A percentile compares a stretch with the other conserved stretches of the same genome.
Conservation (phyloP, 495 filamentous ascomycete genomes). For the Penicillium lividum region DNA sequence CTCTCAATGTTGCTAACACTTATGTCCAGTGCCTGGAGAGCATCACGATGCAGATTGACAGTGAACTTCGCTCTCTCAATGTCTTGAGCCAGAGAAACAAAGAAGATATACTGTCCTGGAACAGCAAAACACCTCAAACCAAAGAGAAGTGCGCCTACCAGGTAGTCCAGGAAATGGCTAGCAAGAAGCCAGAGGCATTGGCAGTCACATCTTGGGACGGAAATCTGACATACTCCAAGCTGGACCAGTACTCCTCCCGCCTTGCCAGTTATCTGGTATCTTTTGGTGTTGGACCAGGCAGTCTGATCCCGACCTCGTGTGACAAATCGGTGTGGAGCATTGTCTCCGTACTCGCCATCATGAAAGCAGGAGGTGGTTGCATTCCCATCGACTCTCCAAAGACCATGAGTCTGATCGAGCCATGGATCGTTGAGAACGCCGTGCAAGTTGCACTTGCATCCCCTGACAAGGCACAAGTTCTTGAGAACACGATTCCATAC, state of each 20-base stretch:
- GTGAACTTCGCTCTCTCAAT: slow-evolving; percentile 38
- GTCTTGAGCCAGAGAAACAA: slow-evolving; percentile 39
- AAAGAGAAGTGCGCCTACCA: slow-evolving; percentile 47
- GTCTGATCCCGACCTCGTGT: slow-evolving; percentile 39
- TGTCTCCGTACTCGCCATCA: slow-evolving; percentile 41
- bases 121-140: slow-evolving; percentile 35
- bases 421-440: slow-evolving; percentile 39
- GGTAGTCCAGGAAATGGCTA: slow-evolving; percentile 39
- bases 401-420: slow-evolving; percentile 30
- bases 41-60: slow-evolving; percentile 37
- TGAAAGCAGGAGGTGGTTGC: slow-evolving; percentile 48
- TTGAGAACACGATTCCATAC: slow-evolving; percentile 40
- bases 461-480: slow-evolving; percentile 35
- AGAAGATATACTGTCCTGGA: slow-evolving; percentile 46
- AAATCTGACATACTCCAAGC: slow-evolving; percentile 49
- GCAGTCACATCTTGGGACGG: slow-evolving; percentile 54
- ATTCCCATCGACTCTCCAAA: slow-evolving; percentile 36
- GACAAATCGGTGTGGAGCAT: slow-evolving; percentile 44
- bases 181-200: slow-evolving; percentile 33
- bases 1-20: slow-evolving; percentile 50
- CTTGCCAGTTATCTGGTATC: slow-evolving; percentile 46
- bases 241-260: slow-evolving; percentile 46
- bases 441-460: slow-evolving; percentile 49
- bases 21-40: slow-evolving; percentile 49
- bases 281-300: slow-evolving; percentile 42